Evolutionary conservation across 306 rosid genomes (phyloP).

Genomic region (Carpinus fangiana): DNA sequence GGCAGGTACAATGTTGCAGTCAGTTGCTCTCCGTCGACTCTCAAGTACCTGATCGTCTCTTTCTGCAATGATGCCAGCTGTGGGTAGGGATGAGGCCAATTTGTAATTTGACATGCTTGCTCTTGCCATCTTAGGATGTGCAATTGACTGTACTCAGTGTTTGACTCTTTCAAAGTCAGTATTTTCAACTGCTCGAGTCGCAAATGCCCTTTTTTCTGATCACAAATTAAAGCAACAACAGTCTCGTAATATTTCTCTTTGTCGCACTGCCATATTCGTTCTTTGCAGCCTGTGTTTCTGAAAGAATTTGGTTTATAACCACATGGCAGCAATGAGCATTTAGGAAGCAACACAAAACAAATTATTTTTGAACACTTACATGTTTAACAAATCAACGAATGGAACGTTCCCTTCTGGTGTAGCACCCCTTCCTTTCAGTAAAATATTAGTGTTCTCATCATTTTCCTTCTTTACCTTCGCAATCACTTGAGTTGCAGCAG

Average conservation of each 20-base stretch:
- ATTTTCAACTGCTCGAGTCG: conserved; percentile 66
- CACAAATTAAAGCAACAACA: conserved; percentile 91
- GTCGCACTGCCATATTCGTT: conserved; percentile 89
- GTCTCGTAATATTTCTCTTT: conserved; percentile 82
- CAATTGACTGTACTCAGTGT: conserved; percentile 92
- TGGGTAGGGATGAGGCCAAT: conserved; percentile 98
- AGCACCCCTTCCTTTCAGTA: conserved; percentile 92
- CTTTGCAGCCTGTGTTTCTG: conserved; percentile 88
- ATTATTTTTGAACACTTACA: conserved; percentile 54
- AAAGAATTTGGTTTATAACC: conserved; percentile 48
- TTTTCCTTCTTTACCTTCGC: conserved; percentile 70
- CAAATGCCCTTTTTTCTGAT: conserved; percentile 86
- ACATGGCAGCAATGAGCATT: conserved; percentile 22
- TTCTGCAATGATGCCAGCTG: conserved; percentile 89
- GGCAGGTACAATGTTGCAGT: conserved; percentile 96
- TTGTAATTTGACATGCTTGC: conserved; percentile 66
- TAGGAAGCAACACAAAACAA: conserved; percentile 7
- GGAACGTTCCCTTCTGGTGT: conserved; percentile 95
- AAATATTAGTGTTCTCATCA: conserved; percentile 57
- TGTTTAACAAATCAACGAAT: conserved; percentile 92
- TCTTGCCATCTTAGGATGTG: conserved; percentile 83
- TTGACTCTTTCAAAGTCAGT: conserved; percentile 91
- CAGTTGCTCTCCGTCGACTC: conserved; percentile 95
- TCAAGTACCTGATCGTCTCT: conserved; percentile 91
- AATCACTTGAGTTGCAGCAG: conserved; percentile 75